Conservation (phyloP, 83 land plant genomes). For the Larix sibirica region DNA sequence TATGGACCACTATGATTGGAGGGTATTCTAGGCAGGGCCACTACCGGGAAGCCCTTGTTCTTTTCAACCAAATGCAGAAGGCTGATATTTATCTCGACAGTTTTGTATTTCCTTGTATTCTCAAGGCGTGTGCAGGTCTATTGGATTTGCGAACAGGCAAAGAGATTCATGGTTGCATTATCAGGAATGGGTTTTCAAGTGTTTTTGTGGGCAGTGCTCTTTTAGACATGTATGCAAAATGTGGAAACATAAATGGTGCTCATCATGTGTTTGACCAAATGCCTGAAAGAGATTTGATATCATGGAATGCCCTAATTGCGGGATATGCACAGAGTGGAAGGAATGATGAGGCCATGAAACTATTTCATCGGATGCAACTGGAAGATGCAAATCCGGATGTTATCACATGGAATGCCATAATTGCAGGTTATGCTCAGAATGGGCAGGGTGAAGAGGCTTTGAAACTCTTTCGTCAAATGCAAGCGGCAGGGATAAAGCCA, state of each 20-base stretch:
- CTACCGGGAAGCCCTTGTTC: neutral
- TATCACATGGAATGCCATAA: neutral
- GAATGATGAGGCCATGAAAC: neutral
- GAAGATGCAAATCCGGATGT: neutral
- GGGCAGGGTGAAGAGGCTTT: no score
- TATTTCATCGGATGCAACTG: neutral
- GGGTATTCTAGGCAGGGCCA: conserved; percentile 42
- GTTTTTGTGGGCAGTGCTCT: neutral
- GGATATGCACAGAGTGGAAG: neutral
- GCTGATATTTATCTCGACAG: neutral
- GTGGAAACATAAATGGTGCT: neutral
- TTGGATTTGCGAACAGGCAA: neutral
- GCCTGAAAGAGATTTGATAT: neutral
- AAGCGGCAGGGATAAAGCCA: no score
- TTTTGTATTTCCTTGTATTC: neutral
- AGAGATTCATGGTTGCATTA: neutral
- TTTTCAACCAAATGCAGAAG: neutral
- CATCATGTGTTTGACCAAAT: neutral
- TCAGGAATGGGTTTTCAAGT: neutral
- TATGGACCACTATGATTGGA: conserved; percentile 69
- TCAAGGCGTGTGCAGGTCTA: neutral
- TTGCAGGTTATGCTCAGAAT: no score
- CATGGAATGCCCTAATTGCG: neutral
- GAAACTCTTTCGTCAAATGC: no score
- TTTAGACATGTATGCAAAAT: neutral